Evolutionary conservation across 257 asterid genomes (phyloP).

Genomic region (Penstemon davidsonii): DNA sequence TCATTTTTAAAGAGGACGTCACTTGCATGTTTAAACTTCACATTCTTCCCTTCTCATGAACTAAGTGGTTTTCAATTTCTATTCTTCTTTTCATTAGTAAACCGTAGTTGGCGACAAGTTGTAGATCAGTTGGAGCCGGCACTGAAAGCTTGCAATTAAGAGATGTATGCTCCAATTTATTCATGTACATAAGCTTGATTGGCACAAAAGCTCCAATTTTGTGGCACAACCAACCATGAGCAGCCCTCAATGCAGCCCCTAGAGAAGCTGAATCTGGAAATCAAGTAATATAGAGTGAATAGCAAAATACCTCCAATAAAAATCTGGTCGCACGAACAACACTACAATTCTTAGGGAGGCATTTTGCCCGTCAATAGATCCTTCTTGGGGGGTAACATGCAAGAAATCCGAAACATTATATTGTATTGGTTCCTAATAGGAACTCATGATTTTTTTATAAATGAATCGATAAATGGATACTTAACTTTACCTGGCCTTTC

Average conservation of each 20-base stretch:
- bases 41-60: slow-evolving; percentile 53
- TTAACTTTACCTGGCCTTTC: slow-evolving; percentile 50
- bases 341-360: too few species aligned
- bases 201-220: slow-evolving; percentile 49
- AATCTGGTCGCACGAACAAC: too few species aligned
- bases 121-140: slow-evolving; percentile 43
- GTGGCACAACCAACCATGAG: slow-evolving; percentile 81
- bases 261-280: slow-evolving; percentile 71
- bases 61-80: slow-evolving; percentile 57
- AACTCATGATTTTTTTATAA: too few species aligned
- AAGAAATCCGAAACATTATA: too few species aligned
- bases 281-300: not conserved
- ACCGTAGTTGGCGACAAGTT: slow-evolving; percentile 47
- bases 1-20: not conserved
- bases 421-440: too few species aligned
- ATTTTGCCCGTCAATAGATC: too few species aligned
- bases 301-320: not conserved
- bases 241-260: slow-evolving; percentile 86
- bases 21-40: slow-evolving; percentile 14
- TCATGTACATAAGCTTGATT: slow-evolving; percentile 51
- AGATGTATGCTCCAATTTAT: slow-evolving; percentile 60
- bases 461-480: not conserved
- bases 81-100: slow-evolving; percentile 57
- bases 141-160: slow-evolving; percentile 58
- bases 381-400: too few species aligned